These are phyloP conservation scores for Bryum argenteum DNA, from an alignment of 225 moss, liverwort and hornwort species.

Conservation along the genomic window DNA sequence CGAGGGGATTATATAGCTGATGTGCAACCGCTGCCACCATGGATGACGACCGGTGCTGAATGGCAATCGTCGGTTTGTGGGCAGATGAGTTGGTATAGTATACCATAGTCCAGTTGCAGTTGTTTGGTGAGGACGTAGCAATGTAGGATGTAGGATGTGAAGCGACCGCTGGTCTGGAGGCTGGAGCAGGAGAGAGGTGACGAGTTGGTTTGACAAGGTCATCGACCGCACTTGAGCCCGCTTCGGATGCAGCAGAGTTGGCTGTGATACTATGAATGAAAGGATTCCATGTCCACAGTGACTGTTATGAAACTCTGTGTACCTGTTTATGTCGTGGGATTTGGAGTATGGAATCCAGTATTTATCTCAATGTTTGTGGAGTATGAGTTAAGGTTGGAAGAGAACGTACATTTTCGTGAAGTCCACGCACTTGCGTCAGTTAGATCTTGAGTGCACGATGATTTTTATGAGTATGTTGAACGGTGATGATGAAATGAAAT, in stretches of 20 bases:
- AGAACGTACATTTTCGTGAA: too few relatives aligned
- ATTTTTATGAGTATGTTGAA: too few relatives aligned
- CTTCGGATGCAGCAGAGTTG: conserved; percentile 23
- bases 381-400: too few relatives aligned
- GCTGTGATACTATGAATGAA: neutral
- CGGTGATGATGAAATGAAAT: too few relatives aligned
- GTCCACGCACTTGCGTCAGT: too few relatives aligned
- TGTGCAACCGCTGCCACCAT: conserved; percentile 20
- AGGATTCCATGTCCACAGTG: neutral
- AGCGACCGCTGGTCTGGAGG: conserved; percentile 27
- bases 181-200: conserved; percentile 20
- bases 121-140: neutral
- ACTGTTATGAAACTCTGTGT: too few relatives aligned
- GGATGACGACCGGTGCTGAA: neutral
- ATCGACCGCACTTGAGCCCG: conserved; percentile 26
- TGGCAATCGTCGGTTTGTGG: neutral
- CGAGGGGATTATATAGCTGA: neutral
- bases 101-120: neutral
- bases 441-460: too few relatives aligned
- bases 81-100: conserved; percentile 25
- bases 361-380: too few relatives aligned
- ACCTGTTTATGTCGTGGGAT: too few relatives aligned
- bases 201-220: conserved; percentile 18
- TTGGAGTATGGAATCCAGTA: too few relatives aligned
- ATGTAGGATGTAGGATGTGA: neutral